Percentiles rank a stretch among this genome's conserved stretches.
phyloP scores from a whole-genome alignment of 1,284 basidiomycete genomes.

The Sparassis latifolia region DNA sequence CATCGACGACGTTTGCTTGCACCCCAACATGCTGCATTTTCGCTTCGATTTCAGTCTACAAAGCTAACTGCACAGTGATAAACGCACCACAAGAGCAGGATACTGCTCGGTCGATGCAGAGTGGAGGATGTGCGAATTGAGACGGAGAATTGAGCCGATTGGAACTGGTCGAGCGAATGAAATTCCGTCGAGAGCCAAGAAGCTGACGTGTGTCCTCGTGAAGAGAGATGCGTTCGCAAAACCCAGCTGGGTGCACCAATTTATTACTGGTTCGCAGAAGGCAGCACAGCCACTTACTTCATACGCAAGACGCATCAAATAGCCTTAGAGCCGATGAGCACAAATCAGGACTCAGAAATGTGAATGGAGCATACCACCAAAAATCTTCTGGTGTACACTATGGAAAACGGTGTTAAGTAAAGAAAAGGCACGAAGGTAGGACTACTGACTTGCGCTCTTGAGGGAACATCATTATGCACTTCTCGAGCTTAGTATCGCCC shows the following conservation, averaged over 20 bases:
- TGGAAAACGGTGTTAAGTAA: background rate
- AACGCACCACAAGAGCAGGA: conserved; percentile 45
- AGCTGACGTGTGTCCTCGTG: conserved; percentile 60
- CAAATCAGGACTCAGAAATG: background rate
- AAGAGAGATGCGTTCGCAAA: conserved; percentile 71
- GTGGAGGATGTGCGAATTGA: conserved; percentile 63
- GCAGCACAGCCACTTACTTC: conserved; percentile 35
- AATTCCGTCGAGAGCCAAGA: conserved; percentile 74
- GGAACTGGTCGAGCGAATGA: conserved; percentile 74
- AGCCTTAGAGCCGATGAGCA: conserved; percentile 28
- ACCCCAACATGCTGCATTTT: conserved; percentile 58
- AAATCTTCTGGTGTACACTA: conserved; percentile 77
- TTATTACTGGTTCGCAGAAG: background rate
- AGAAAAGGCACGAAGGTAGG: background rate
- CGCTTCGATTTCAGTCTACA: background rate
- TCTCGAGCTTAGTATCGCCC: conserved; percentile 58
- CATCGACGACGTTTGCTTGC: conserved; percentile 70
- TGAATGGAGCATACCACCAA: conserved; percentile 44
- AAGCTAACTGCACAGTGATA: conserved; percentile 18
- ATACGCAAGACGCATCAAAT: conserved; percentile 61
- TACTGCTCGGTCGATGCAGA: conserved; percentile 37
- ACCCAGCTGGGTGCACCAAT: conserved; percentile 44
- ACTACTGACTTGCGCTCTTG: conserved; percentile 72
- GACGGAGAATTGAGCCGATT: conserved; percentile 71
- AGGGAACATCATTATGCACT: conserved; percentile 78